Conservation (phyloP, 345 rosid genomes). For the Linum usitatissimum region DNA sequence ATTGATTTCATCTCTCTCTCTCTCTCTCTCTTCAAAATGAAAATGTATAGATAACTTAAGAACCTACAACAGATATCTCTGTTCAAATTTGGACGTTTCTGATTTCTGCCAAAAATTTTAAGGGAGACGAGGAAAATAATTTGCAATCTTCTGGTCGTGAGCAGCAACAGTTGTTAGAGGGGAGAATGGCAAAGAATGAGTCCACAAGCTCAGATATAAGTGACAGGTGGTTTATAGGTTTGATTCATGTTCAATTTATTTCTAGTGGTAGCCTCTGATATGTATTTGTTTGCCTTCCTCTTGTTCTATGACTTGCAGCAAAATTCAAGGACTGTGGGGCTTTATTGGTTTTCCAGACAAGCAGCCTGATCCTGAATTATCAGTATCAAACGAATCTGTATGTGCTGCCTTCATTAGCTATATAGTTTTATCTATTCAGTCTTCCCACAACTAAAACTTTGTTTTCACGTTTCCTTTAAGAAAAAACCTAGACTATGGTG, state of each 20-base stretch:
- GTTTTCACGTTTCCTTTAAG: too few relatives aligned
- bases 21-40: too few relatives aligned
- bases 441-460: too few relatives aligned
- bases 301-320: slow-evolving; percentile 23
- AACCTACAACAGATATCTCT: not conserved
- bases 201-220: slow-evolving; percentile 26
- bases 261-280: slow-evolving; percentile 2
- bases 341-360: slow-evolving; percentile 31
- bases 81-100: slow-evolving; percentile 12
- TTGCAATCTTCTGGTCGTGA: slow-evolving; percentile 32
- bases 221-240: slow-evolving; percentile 32
- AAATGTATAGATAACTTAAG: too few relatives aligned
- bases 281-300: not conserved
- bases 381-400: slow-evolving; percentile 29
- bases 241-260: slow-evolving; percentile 11
- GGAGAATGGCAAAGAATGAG: slow-evolving; percentile 29
- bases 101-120: slow-evolving; percentile 17
- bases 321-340: slow-evolving; percentile 55
- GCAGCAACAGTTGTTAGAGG: slow-evolving; percentile 34
- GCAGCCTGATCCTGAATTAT: slow-evolving; percentile 29
- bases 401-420: slow-evolving; percentile 10
- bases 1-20: too few relatives aligned
- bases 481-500: too few relatives aligned
- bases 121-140: slow-evolving; percentile 53
- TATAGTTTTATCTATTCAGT: too few relatives aligned